Base-by-base conservation (phyloP, 2,329 filamentous ascomycete species). In the Fusarium sp. region DNA sequence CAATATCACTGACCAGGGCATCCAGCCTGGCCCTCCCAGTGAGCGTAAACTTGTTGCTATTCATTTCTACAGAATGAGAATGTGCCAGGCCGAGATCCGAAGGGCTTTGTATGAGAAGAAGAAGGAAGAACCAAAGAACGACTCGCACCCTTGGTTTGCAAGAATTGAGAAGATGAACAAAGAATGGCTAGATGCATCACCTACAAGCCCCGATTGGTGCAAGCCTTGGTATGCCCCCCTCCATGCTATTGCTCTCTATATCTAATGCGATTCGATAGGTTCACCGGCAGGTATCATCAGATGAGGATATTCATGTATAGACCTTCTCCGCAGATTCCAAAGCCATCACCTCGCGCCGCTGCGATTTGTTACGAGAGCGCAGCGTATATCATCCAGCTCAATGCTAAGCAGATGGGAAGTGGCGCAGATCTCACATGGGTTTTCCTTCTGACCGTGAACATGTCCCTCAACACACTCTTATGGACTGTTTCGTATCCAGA, bases 401-500 rank as follows among this genome's bases (percentile, higher is more conserved):
- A 95, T 49, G 90, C 90, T 79, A 91, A 93, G 77, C 95, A 97
- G 81, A 92, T 97, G 79, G 89, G 92, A 73, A 91, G 88, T 21
- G 88, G 89, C 19, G 91, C 91, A 16, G 96, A 98, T 79, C 87
- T 98, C 68, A 98, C 95, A 2, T 98, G 96, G 96, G 92, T 97
- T 47, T 97, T 97, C 79, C 90, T 97, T 2, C 88, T 97, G 66
- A 91, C 93, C 25, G 88, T 98, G 44, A 98, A 97, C 84, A 96
- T 97, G 90, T 91, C 94, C 9, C 88, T 98, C 64, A 98, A 97
- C 79, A 95, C 94, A 9, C 89, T 98, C 56, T 88, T 99, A 2
- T 99, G 96, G 96, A 91, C 93, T 4, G 88, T 97, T 12, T 97
- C 95, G 2, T 98, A 97, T 79, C 88, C 92, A 7, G 93, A 96